A percentile compares a stretch with the other conserved stretches of the same genome.
These are phyloP conservation scores for Datisca glomerata DNA, from an alignment of 306 rosid species.

Conservation along the genomic window DNA sequence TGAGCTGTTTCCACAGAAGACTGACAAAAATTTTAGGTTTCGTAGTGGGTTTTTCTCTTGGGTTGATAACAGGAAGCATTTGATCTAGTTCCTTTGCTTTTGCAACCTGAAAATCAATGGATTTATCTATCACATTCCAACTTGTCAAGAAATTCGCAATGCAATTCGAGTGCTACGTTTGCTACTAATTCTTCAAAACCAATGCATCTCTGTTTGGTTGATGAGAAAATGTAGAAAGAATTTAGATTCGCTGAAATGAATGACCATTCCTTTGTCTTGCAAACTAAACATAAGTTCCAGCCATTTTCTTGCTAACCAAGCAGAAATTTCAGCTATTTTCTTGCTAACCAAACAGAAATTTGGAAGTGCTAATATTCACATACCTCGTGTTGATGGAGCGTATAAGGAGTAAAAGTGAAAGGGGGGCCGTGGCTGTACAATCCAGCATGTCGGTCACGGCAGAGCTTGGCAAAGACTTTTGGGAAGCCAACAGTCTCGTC, in stretches of 20 bases:
- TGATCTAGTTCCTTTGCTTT: constrained; percentile 44
- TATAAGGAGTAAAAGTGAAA: constrained; percentile 58
- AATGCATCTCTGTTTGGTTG: no score
- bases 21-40: constrained; percentile 66
- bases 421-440: constrained; percentile 73
- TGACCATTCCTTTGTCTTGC: no score
- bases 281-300: no score
- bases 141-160: no score
- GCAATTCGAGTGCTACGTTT: no score
- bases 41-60: constrained; percentile 60
- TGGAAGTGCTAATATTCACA: background rate
- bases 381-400: constrained; percentile 69
- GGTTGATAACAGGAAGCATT: constrained; percentile 61
- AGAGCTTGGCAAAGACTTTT: constrained; percentile 55
- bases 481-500: constrained; percentile 75
- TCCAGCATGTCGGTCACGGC: constrained; percentile 36
- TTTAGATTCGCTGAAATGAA: no score
- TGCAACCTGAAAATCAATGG: constrained; percentile 30
- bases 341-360: background rate
- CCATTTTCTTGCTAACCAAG: no score
- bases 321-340: constrained; percentile 7
- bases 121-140: no score
- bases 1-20: constrained; percentile 88
- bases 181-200: no score
- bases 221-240: no score